Evolutionary conservation across 805 yeast genomes (phyloP).

Genomic region (Kodamaea leandrae): DNA sequence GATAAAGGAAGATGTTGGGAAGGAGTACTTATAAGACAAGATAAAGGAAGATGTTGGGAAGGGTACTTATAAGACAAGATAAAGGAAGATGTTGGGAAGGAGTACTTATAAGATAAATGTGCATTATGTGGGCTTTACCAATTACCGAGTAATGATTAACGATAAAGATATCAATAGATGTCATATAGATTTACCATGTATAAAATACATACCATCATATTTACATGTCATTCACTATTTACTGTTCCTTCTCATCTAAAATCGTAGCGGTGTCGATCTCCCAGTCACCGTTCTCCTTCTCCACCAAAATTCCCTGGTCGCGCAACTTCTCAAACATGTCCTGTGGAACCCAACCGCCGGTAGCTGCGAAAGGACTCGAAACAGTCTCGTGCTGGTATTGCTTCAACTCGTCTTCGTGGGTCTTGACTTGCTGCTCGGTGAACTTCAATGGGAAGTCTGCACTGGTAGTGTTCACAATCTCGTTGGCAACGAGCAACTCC

Average conservation of each 20-base stretch:
- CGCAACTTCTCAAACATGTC: slow-evolving; percentile 77
- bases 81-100: background rate
- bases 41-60: background rate
- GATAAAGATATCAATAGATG: background rate
- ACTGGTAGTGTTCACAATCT: slow-evolving; percentile 46
- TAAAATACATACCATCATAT: background rate
- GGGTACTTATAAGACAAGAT: background rate
- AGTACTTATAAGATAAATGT: too few relatives aligned
- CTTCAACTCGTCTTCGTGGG: slow-evolving; percentile 56
- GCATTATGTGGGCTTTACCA: too few relatives aligned
- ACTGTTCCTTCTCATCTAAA: slow-evolving; percentile 12
- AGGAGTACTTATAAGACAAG: too few relatives aligned
- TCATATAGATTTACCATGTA: background rate
- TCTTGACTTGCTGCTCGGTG: slow-evolving; percentile 55
- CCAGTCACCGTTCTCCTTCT: slow-evolving; percentile 49
- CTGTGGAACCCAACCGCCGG: slow-evolving; percentile 95
- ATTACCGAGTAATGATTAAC: too few relatives aligned
- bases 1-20: too few relatives aligned
- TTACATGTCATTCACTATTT: too few relatives aligned
- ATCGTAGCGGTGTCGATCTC: slow-evolving; percentile 30
- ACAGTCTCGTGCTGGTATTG: slow-evolving; percentile 67
- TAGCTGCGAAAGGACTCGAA: slow-evolving; percentile 78
- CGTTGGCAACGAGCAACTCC: slow-evolving; percentile 61
- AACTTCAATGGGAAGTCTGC: slow-evolving; percentile 57
- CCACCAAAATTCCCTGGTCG: slow-evolving; percentile 62